A percentile compares a stretch with the other conserved stretches of the same genome.
These are phyloP conservation scores for Panicum hallii DNA, from an alignment of 202 grass and related monocot species.

Conservation along the genomic window DNA sequence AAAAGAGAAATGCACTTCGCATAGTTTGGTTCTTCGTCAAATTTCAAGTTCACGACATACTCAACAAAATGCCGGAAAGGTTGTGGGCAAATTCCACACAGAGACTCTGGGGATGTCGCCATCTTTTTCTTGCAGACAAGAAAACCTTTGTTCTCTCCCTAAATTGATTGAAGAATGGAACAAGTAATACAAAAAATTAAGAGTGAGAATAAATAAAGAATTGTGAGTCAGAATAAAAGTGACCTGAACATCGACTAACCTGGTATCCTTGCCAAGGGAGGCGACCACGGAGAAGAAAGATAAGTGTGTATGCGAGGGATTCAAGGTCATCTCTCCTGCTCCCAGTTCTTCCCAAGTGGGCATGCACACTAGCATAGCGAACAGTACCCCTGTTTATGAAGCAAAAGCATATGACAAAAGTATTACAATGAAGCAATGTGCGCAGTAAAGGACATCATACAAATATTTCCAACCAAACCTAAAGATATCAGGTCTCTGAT, in stretches of 20 bases:
- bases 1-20: constrained; percentile 92
- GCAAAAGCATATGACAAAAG: constrained; percentile 33
- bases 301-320: constrained; percentile 94
- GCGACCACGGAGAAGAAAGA: constrained; percentile 95
- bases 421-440: constrained; percentile 22
- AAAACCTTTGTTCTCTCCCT: constrained; percentile 98
- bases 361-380: constrained; percentile 91
- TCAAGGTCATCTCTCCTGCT: constrained; percentile 98
- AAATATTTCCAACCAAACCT: constrained; percentile 57
- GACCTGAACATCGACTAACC: constrained; percentile 48
- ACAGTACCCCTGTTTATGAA: constrained; percentile 78
- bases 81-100: constrained; percentile 87
- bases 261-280: constrained; percentile 97
- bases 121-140: constrained; percentile 99
- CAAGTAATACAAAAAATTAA: neutral
- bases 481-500: constrained; percentile 95
- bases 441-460: constrained; percentile 11
- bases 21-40: constrained; percentile 96
- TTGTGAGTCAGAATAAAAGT: constrained; percentile 31
- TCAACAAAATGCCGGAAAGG: constrained; percentile 93
- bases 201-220: neutral
- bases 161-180: constrained; percentile 36
- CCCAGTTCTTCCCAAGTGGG: constrained; percentile 94
- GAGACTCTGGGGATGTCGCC: constrained; percentile 79
- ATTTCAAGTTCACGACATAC: constrained; percentile 95